These are phyloP conservation scores for Helicocarpus griseus DNA, from an alignment of 2,329 filamentous ascomycete genomes.

Conservation along the genomic window DNA sequence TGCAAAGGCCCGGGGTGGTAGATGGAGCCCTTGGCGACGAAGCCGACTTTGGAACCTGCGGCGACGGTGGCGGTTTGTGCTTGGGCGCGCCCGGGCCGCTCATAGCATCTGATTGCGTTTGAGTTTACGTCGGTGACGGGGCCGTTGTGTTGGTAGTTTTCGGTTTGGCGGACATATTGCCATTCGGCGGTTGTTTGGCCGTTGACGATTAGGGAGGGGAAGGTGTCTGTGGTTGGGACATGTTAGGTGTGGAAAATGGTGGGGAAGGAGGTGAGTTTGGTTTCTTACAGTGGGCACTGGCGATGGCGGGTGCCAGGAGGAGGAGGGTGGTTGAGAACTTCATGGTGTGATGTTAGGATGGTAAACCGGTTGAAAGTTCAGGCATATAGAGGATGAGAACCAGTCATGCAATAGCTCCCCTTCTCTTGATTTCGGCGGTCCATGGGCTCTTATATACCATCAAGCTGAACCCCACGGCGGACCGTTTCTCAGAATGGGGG, in stretches of 20 bases:
- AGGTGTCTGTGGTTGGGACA: slow-evolving; percentile 1
- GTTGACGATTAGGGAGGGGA: slow-evolving; percentile 5
- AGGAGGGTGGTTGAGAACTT: neutral
- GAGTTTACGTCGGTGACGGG: slow-evolving; percentile 7
- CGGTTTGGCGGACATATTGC: slow-evolving; percentile 3
- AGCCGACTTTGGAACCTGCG: slow-evolving; percentile 11
- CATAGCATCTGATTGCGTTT: slow-evolving; percentile 10
- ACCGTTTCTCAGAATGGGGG: too few species aligned
- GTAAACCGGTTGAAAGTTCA: too few species aligned
- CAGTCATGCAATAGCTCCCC: too few species aligned
- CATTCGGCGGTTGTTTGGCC: slow-evolving; percentile 1
- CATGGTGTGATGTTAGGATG: neutral
- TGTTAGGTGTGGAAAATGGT: neutral
- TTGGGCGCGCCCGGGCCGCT: neutral
- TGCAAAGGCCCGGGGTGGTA: slow-evolving; percentile 47
- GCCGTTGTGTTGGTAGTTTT: slow-evolving; percentile 6
- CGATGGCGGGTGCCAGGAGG: neutral
- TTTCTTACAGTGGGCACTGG: slow-evolving; percentile 1
- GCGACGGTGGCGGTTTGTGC: slow-evolving; percentile 23
- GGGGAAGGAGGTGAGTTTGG: neutral
- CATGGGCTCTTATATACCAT: too few species aligned
- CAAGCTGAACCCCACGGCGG: too few species aligned
- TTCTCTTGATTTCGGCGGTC: too few species aligned
- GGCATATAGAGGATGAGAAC: too few species aligned
- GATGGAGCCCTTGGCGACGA: slow-evolving; percentile 43